Percentiles rank a stretch among this genome's conserved stretches.
Evolutionary conservation across 352 stramenopile species (phyloP).

Genomic region (Pythium chondricola): DNA sequence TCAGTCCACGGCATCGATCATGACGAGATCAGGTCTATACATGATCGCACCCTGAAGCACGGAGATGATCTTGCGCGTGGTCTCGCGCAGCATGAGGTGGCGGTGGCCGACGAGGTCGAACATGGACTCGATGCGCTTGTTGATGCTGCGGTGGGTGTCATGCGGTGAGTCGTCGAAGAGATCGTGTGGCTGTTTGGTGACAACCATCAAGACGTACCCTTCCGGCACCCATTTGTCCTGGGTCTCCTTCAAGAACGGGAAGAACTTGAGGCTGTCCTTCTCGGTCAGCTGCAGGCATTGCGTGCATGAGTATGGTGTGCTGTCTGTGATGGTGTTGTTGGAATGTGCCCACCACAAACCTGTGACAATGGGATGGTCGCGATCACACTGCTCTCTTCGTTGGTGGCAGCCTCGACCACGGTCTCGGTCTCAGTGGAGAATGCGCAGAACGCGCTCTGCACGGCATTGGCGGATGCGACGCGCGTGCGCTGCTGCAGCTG

Average conservation of each 20-base stretch:
- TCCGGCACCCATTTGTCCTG: constrained; percentile 71
- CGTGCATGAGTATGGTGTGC: too few relatives aligned
- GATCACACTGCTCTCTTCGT: constrained; percentile 36
- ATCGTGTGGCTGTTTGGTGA: not conserved
- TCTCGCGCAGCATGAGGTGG: constrained; percentile 83
- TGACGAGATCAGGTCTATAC: not conserved
- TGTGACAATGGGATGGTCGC: constrained; percentile 50
- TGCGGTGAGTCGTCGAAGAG: not conserved
- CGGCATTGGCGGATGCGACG: constrained; percentile 6
- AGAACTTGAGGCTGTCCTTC: constrained; percentile 72
- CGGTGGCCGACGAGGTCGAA: constrained; percentile 81
- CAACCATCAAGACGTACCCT: constrained; percentile 22
- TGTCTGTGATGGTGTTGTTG: too few relatives aligned
- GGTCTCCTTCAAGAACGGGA: constrained; percentile 66
- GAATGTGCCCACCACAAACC: constrained; percentile 20
- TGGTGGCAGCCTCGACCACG: constrained; percentile 8
- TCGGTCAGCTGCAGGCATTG: constrained; percentile 55
- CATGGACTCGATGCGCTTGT: constrained; percentile 61
- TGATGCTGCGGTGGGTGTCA: constrained; percentile 28
- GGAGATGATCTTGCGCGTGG: constrained; percentile 65
- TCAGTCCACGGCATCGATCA: not conserved
- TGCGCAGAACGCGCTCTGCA: constrained; percentile 16
- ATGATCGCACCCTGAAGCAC: constrained; percentile 49
- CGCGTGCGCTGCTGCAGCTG: constrained; percentile 27
- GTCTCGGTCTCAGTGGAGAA: constrained; percentile 33